Evolutionary conservation across 164 flowering plant genomes (phyloP).

Genomic region (Sextonia rubra): DNA sequence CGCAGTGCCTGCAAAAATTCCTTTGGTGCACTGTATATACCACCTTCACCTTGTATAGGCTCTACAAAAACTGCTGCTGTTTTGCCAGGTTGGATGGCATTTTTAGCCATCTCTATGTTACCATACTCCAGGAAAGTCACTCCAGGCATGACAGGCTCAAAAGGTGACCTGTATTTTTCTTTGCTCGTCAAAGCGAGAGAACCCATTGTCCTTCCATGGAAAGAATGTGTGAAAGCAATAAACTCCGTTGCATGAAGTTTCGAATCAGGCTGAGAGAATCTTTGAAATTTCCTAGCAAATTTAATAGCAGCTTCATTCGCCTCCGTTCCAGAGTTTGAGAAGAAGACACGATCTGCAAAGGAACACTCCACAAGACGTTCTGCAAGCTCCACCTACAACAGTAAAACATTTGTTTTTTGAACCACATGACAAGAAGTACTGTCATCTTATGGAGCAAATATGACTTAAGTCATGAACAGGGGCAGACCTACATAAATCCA

Average conservation of each 20-base stretch:
- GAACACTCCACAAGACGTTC: conserved; percentile 65
- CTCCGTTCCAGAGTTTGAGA: conserved; percentile 89
- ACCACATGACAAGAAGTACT: neutral
- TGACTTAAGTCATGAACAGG: too few species aligned
- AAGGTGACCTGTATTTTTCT: conserved; percentile 74
- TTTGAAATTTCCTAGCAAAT: conserved; percentile 81
- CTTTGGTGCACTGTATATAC: conserved; percentile 73
- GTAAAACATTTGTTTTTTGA: neutral
- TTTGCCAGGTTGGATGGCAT: conserved; percentile 50
- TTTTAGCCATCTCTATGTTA: conserved; percentile 48
- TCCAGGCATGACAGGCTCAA: conserved; percentile 96
- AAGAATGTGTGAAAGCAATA: conserved; percentile 67
- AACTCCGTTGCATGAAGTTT: conserved; percentile 61
- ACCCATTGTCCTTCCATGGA: conserved; percentile 96
- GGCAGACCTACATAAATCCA: too few species aligned
- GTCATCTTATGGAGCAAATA: too few species aligned
- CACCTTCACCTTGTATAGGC: conserved; percentile 98
- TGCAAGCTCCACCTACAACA: conserved; percentile 70
- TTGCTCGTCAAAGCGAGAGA: conserved; percentile 95
- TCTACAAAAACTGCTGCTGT: conserved; percentile 93
- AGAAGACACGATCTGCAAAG: conserved; percentile 90
- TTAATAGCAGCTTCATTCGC: conserved; percentile 99
- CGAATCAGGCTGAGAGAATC: conserved; percentile 41
- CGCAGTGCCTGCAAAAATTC: conserved; percentile 71
- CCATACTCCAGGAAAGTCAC: conserved; percentile 87